phyloP scores from a whole-genome alignment of 23 red algal genomes.

The Gracilaria vermiculophylla region DNA sequence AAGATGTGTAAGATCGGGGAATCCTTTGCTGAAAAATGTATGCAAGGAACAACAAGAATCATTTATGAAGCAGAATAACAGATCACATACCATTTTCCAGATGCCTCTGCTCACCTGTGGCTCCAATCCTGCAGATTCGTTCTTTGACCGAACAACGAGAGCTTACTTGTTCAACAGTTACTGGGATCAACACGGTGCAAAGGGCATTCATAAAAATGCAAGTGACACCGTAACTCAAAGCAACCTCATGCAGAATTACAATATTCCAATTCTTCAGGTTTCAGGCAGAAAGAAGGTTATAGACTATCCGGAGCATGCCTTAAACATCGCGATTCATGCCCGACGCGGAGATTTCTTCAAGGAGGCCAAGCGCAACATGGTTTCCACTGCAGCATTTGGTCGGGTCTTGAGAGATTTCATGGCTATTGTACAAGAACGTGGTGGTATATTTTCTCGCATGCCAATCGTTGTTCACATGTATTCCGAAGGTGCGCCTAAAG shows the following conservation, averaged over 20 bases:
- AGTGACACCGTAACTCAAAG: not conserved
- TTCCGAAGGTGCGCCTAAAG: slow-evolving; percentile 29
- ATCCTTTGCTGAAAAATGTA: not conserved
- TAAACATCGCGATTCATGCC: slow-evolving; percentile 56
- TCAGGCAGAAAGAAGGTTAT: not conserved
- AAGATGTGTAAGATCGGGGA: not conserved
- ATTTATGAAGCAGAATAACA: slow-evolving; percentile 14
- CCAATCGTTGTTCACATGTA: slow-evolving; percentile 35
- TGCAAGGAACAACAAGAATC: not conserved
- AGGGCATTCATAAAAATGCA: not conserved
- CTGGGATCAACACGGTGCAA: slow-evolving; percentile 43
- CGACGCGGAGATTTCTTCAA: slow-evolving; percentile 54
- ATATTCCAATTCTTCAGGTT: slow-evolving; percentile 1
- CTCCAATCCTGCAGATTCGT: not conserved
- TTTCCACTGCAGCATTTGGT: slow-evolving; percentile 21
- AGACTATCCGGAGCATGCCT: slow-evolving; percentile 3
- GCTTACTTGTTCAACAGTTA: slow-evolving; percentile 52
- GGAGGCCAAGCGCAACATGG: slow-evolving; percentile 21
- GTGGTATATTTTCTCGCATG: slow-evolving; percentile 47
- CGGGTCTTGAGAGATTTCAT: slow-evolving; percentile 5
- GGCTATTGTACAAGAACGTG: slow-evolving; percentile 17
- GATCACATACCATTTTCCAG: slow-evolving; percentile 45
- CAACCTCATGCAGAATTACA: not conserved
- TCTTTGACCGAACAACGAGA: slow-evolving; percentile 15
- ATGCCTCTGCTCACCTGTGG: slow-evolving; percentile 42